Base-by-base conservation (phyloP, 192 early-diverging fungal genomes). In the Umbelopsis vinacea region DNA sequence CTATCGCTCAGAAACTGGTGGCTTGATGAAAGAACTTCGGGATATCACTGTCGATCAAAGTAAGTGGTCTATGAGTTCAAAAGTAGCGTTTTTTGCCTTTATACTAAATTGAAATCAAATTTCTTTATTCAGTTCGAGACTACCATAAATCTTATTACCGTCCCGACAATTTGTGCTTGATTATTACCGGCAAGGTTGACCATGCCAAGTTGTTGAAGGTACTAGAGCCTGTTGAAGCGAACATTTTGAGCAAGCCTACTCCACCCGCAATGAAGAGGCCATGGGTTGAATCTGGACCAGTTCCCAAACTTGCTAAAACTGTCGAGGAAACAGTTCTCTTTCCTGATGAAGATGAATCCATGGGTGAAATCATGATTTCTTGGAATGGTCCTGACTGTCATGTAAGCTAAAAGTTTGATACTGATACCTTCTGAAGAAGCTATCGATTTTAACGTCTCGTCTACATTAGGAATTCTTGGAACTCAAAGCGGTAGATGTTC, bases 1-100 rank as follows among this genome's bases (percentile, higher is more conserved):
- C 17, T 89, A 89, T 67, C 84, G 88, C 29, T 84, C 77, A 60
- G 86, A 89, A 68, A 89, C 88, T 4, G 88, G 88, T 60, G 88
- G 88, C 2, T 67, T 87, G 12, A 89, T 89, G 88, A 82, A 84
- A 48, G 69, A 78, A 46, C 71, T 89, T 12, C 77, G 88, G 43
- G 80, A 82, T 3, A 80, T 89, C n/a, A 72, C 73, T 57, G 86
- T 87, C 47, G 85, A 89, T 8, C 83, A 87, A 74, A 87, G 86
- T 88, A 76, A 73, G 76, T 55, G 8, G 9, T 3, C 29, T n/a
- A 46, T 22, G 15, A 19, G 24, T 9, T 3, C 8, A 43, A 54
- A 12, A 6, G 53, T 19, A 67, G 53, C 3, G 6, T 46, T 26
- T 46, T 26, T 8, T 23, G 33, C 43, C 38, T 45, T 21, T 2